phyloP scores from a whole-genome alignment of 2,329 filamentous ascomycete species.

The Piedraia hortae region DNA sequence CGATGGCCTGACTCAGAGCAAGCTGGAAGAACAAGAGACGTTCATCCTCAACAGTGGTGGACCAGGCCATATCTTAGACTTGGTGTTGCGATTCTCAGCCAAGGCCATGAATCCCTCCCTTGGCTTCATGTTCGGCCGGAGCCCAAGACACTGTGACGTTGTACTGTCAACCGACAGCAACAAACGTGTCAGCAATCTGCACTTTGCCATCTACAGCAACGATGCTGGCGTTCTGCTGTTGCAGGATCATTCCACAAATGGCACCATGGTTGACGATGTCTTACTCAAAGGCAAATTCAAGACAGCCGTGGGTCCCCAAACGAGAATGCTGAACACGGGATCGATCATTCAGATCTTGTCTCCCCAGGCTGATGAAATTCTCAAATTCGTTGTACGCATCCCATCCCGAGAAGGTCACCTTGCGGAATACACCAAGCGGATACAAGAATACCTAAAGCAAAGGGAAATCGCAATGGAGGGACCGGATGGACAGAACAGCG shows the following conservation, averaged over 20 bases:
- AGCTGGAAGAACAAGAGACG: conserved; percentile 9
- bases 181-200: conserved; percentile 68
- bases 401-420: conserved; percentile 42
- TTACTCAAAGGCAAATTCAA: conserved; percentile 32
- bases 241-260: conserved; percentile 86
- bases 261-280: conserved; percentile 55
- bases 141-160: conserved; percentile 41
- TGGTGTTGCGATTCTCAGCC: conserved; percentile 59
- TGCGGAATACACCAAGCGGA: conserved; percentile 37
- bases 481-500: conserved; percentile 1
- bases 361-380: conserved; percentile 27
- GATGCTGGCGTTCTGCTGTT: conserved; percentile 69
- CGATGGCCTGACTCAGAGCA: conserved; percentile 8
- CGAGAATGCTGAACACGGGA: conserved; percentile 41
- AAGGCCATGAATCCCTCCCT: conserved; percentile 35
- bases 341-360: conserved; percentile 43
- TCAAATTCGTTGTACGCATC: conserved; percentile 65
- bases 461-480: conserved; percentile 7
- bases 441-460: conserved; percentile 34
- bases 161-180: conserved; percentile 36
- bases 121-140: conserved; percentile 75
- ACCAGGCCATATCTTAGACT: conserved; percentile 21
- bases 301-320: conserved; percentile 15
- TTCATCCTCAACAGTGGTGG: conserved; percentile 9
- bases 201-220: conserved; percentile 85